These are phyloP conservation scores for Kickxella alabastrina DNA, from an alignment of 192 early-diverging fungal species.

Conservation along the genomic window DNA sequence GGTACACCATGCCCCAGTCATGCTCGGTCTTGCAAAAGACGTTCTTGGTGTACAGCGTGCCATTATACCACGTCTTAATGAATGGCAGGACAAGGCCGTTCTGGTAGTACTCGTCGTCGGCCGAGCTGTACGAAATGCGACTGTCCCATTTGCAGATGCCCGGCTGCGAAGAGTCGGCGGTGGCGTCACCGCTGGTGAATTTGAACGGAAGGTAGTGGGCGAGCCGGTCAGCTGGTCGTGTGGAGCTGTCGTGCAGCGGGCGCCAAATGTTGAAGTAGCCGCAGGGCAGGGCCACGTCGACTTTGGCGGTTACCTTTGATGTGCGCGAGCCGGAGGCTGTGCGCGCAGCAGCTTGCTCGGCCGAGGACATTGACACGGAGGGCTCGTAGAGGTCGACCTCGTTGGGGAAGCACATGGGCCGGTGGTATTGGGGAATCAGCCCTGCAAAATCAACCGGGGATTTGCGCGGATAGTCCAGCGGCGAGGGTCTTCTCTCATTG, in stretches of 20 bases:
- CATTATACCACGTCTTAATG: slow-evolving; percentile 39
- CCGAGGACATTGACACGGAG: background rate
- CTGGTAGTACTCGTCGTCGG: slow-evolving; percentile 53
- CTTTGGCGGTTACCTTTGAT: slow-evolving; percentile 5
- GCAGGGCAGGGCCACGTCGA: slow-evolving; percentile 34
- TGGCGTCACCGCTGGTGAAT: background rate
- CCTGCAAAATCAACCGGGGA: slow-evolving; percentile 29
- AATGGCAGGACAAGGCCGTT: slow-evolving; percentile 41
- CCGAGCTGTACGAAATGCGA: slow-evolving; percentile 48
- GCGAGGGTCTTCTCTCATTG: too few relatives aligned
- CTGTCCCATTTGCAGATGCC: too few relatives aligned
- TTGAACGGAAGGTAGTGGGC: slow-evolving; percentile 16
- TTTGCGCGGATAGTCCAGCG: too few relatives aligned
- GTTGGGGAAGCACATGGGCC: slow-evolving; percentile 40
- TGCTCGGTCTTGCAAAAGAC: slow-evolving; percentile 49
- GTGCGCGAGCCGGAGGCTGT: background rate
- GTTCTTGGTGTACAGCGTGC: slow-evolving; percentile 9
- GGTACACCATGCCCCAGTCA: slow-evolving; percentile 46
- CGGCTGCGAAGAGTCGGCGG: background rate
- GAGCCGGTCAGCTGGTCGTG: slow-evolving; percentile 15
- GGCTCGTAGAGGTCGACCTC: slow-evolving; percentile 49
- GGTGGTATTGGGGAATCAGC: slow-evolving; percentile 27
- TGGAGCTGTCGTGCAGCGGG: slow-evolving; percentile 13
- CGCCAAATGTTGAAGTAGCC: slow-evolving; percentile 49
- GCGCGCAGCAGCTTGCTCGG: background rate